Percentiles rank a stretch among this genome's conserved stretches.
These are phyloP conservation scores for Vigna nakashimae DNA, from an alignment of 306 rosid genomes.

Conservation along the genomic window DNA sequence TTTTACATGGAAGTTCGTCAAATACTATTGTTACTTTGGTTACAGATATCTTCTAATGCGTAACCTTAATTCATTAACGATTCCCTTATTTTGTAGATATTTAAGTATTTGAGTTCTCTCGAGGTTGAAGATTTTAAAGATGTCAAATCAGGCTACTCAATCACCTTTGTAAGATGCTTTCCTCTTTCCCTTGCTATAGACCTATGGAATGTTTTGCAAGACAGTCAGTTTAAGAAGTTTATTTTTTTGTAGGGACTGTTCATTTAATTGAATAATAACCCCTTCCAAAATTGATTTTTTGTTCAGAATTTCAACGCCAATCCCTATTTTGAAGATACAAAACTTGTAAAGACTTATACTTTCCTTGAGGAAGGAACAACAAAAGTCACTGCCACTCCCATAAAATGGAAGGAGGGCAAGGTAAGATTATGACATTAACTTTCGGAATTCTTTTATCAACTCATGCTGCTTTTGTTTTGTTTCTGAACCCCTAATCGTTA, in stretches of 20 bases:
- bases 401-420: slow-evolving; percentile 96
- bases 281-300: slow-evolving; percentile 21
- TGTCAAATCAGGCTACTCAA: slow-evolving; percentile 89
- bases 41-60: neutral
- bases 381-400: slow-evolving; percentile 80
- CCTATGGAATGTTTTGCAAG: neutral
- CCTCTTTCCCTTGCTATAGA: neutral
- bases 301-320: slow-evolving; percentile 80
- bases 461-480: neutral
- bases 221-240: slow-evolving; percentile 6
- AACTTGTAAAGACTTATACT: slow-evolving; percentile 81
- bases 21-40: neutral
- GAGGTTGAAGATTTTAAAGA: slow-evolving; percentile 95
- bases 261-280: neutral
- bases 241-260: slow-evolving; percentile 5
- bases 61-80: slow-evolving; percentile 17
- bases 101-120: slow-evolving; percentile 80
- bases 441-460: neutral
- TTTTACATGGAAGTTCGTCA: neutral
- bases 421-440: slow-evolving; percentile 46
- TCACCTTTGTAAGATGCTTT: slow-evolving; percentile 76
- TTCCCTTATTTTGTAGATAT: slow-evolving; percentile 60
- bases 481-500: slow-evolving; percentile 8
- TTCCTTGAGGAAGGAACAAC: slow-evolving; percentile 91
- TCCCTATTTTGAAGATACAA: slow-evolving; percentile 88